Conservation (phyloP, 306 rosid species). For the Lithocarpus polystachyus region DNA sequence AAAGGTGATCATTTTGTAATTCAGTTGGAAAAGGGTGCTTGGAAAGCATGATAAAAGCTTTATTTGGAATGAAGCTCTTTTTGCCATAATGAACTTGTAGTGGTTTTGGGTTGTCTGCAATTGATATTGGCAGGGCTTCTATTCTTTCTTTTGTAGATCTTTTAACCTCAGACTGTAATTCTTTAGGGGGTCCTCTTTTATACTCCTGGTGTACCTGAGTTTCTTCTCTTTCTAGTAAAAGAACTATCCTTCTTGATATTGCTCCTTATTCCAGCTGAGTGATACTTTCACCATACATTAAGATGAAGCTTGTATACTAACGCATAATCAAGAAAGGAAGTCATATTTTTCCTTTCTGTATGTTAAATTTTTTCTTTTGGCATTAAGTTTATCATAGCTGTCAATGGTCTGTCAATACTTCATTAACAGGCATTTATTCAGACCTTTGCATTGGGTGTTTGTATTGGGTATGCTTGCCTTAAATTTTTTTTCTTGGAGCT, state of each 20-base stretch:
- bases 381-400: neutral
- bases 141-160: neutral
- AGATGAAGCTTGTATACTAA: neutral
- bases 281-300: neutral
- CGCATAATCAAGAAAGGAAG: neutral
- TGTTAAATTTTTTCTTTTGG: neutral
- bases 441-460: neutral
- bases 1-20: neutral
- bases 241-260: neutral
- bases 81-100: neutral
- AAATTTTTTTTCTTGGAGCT: conserved; percentile 13
- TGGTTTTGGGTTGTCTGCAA: neutral
- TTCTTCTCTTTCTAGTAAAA: neutral
- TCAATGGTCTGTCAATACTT: neutral
- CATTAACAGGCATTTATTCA: neutral
- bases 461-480: neutral
- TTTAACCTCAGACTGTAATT: neutral
- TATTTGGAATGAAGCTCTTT: neutral
- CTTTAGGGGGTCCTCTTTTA: neutral
- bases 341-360: neutral
- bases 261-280: neutral
- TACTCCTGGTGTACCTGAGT: neutral
- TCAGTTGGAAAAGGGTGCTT: neutral
- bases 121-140: neutral
- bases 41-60: neutral